Evolutionary conservation across 2,329 filamentous ascomycete species (phyloP), one percentile per base, ranked within the genome.

Genomic region (Alternaria brassicae): DNA sequence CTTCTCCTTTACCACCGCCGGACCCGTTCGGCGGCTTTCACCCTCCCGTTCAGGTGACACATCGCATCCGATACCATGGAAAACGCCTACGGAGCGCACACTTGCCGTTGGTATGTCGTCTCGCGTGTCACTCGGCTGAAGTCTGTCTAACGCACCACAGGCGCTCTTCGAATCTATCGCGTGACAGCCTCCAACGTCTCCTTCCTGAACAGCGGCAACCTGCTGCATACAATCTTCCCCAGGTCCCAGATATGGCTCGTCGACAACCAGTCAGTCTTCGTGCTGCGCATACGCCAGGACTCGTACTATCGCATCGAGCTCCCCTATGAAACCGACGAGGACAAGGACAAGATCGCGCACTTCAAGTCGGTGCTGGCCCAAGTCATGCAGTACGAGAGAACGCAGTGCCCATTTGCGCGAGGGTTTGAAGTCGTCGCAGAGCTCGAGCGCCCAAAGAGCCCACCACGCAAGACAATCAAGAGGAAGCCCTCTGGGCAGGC

Each of bases 201-300:
- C 12, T 97, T 97, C 71, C 83, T 97, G 9, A 94, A 91, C 77
- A 96, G 92, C 64, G 91, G 91, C 60, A 88, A 87, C 55, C 89
- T 93, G 15, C 84, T 97, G 17, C 91, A 95, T 70, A 91, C 93
- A 10, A 95, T 97, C 62, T 81, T 97, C 52, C 92, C 91, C 23
- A 92, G 92, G 76, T 96, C 92, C 58, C 93, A 97, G 78, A 96
- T 91, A 74, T 97, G 93, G 93, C 96, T 91, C 75, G 90, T 97
- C 30, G 91, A 96, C 75, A 90, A 92, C 57, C 85, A 89, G 56
- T 90, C 90, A 39, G 92, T 89, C 68, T 97, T 96, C 68, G 90
- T 96, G n/a, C 81, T 97, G 59, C 90, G 93, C 65, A 92, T 96
- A 65, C 85, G 92, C 21, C 87, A 89, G 42, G 89, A 93, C 28